Evolutionary conservation across 176 grass and related monocot genomes (phyloP), one percentile per base, ranked within the genome.

Genomic region (Triticum aestivum): DNA sequence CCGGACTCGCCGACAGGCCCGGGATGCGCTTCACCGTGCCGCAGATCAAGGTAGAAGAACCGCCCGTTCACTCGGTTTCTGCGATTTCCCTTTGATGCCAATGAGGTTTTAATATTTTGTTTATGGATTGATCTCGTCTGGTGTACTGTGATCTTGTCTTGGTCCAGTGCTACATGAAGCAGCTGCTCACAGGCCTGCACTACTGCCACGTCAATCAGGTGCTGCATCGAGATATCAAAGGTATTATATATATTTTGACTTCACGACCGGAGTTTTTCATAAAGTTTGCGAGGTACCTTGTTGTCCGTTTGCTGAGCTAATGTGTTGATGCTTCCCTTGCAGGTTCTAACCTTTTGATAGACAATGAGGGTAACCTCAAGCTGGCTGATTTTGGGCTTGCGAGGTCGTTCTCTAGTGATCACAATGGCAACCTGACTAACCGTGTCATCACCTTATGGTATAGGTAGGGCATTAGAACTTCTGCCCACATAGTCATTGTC

Each of bases 391-490:
- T 98, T 87, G 97, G 97, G 15, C 92, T 98, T 68, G 97, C 94
- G 58, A 95, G 97, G 82, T 94, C 87, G 26, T 98, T 94, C 77
- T 92, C 92, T 1, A 95, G 92, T 83, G 92, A 98, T 68, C 94
- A 94, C 73, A 94, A 94, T 83, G 97, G 88, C 37, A 94, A 96
- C 79, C 86, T 98, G 42, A 98, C 94, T 62, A 98, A 98, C 66
- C 97, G 92, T 85, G 92, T 98, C 23, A 98, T 98, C 83, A 96
- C 97, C 68, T 86, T 98, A 52, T 98, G 97, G 97, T 96, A 98
- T 37, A 96, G 97, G 97, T 96, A 92, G 15, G 5, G 2, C 9
- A 11, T 9, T 44, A 44, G 51, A 27, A 1, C 32, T 44, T 74
- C 20, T 34, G 56, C 7, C 9, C 5, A 47, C 24, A 23, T 0